These are phyloP conservation scores for Saksenaea vasiformis DNA, from an alignment of 371 early-diverging fungal species.

Conservation along the genomic window DNA sequence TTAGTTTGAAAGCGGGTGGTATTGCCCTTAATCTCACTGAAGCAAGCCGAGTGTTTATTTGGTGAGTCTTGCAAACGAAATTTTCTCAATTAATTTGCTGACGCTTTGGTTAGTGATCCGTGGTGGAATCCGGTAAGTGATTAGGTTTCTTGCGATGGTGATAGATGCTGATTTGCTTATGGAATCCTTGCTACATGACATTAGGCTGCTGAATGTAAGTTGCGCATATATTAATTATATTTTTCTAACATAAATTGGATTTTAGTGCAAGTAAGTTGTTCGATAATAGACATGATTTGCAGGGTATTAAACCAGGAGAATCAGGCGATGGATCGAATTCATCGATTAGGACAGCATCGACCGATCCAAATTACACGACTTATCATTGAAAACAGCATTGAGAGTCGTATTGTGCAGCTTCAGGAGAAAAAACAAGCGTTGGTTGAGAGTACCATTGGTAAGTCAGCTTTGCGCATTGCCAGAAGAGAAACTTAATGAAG, in stretches of 20 bases:
- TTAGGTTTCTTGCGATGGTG: conserved; percentile 51
- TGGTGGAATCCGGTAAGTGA: conserved; percentile 92
- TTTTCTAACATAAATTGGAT: neutral
- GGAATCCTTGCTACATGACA: neutral
- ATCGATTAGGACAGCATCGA: conserved; percentile 87
- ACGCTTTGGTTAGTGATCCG: conserved; percentile 55
- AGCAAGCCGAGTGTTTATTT: conserved; percentile 89
- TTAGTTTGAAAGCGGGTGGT: conserved; percentile 94
- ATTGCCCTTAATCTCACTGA: conserved; percentile 96
- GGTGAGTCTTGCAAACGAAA: conserved; percentile 24
- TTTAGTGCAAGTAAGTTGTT: conserved; percentile 3
- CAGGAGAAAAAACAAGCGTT: conserved; percentile 96
- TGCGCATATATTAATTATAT: conserved; percentile 20
- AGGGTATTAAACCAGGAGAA: neutral
- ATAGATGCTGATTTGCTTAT: neutral
- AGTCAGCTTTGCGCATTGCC: conserved; percentile 32
- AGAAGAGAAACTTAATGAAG: neutral
- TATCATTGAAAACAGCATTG: conserved; percentile 96
- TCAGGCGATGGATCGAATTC: conserved; percentile 92
- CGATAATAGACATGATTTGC: neutral
- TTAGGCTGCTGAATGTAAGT: conserved; percentile 19
- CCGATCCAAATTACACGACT: conserved; percentile 88
- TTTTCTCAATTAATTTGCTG: neutral
- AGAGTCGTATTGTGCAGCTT: conserved; percentile 89
- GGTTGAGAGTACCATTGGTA: conserved; percentile 90